phyloP scores from a whole-genome alignment of 2,329 filamentous ascomycete genomes.

The Xylariaceae sp. region DNA sequence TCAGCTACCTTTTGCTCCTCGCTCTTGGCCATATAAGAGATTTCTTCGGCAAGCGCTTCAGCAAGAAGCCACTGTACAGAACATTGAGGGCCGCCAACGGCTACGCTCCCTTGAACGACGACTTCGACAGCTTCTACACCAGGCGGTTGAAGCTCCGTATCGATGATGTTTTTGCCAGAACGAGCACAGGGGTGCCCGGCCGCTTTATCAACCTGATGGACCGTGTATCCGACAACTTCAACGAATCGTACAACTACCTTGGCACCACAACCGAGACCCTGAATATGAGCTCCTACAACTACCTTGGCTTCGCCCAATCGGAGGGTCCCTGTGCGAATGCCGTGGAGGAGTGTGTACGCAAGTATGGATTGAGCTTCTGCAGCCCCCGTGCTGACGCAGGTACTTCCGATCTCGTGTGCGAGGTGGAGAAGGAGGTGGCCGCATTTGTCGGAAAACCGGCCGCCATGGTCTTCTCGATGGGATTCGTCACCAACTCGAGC shows the following conservation, averaged over 20 bases:
- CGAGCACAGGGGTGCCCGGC: constrained; percentile 88
- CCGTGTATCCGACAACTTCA: constrained; percentile 85
- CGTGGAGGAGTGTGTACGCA: constrained; percentile 77
- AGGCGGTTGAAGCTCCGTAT: constrained; percentile 87
- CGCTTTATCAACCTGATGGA: constrained; percentile 91
- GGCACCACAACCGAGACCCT: constrained; percentile 90
- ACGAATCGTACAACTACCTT: constrained; percentile 80
- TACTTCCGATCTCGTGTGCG: constrained; percentile 78
- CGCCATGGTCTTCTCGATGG: constrained; percentile 98
- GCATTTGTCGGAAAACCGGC: constrained; percentile 90
- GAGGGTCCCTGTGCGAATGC: constrained; percentile 94
- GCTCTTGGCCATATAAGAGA: constrained; percentile 92
- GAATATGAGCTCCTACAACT: constrained; percentile 99
- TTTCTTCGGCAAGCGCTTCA: constrained; percentile 96
- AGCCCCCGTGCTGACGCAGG: constrained; percentile 80
- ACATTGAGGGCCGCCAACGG: constrained; percentile 79
- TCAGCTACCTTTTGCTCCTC: constrained; percentile 95
- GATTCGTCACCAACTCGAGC: constrained; percentile 91
- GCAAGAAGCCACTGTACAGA: constrained; percentile 72
- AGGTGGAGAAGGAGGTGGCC: constrained; percentile 87
- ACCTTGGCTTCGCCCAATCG: constrained; percentile 95
- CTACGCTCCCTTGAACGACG: constrained; percentile 91
- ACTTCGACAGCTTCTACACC: constrained; percentile 99
- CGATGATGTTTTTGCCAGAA: constrained; percentile 93
- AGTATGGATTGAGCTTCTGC: constrained; percentile 76